Percentiles rank a stretch among this genome's conserved stretches.
These are phyloP conservation scores for Nematocida parisii DNA, from an alignment of 371 early-diverging fungal genomes.

Conservation along the genomic window DNA sequence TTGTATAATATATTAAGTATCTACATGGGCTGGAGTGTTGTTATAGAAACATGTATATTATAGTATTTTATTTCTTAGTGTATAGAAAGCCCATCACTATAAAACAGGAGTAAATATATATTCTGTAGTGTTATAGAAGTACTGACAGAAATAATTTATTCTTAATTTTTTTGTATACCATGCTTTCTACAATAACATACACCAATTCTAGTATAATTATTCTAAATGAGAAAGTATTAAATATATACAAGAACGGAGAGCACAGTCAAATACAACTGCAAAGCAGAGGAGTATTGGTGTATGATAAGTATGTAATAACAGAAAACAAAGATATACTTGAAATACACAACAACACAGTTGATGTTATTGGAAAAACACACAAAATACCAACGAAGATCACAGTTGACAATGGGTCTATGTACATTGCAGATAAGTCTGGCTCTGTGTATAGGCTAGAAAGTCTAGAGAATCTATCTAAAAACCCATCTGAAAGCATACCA, in stretches of 20 bases:
- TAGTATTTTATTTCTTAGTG: no score
- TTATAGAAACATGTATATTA: no score
- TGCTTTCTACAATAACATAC: slow-evolving; percentile 17
- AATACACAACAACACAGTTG: background rate
- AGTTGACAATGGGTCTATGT: background rate
- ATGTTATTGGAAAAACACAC: background rate
- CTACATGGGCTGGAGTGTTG: no score
- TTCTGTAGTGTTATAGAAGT: no score
- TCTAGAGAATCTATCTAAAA: no score
- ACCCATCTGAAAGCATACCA: background rate
- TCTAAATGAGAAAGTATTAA: slow-evolving; percentile 3
- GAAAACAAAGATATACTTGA: slow-evolving; percentile 23
- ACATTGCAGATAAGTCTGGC: slow-evolving; percentile 39
- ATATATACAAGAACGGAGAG: slow-evolving; percentile 10
- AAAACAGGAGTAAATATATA: no score
- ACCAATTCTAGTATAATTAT: background rate
- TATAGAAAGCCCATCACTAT: no score
- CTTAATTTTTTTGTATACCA: slow-evolving; percentile 19
- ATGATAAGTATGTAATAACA: slow-evolving; percentile 12
- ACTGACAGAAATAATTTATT: background rate
- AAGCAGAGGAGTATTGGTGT: background rate
- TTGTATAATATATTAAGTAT: no score
- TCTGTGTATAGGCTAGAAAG: slow-evolving; percentile 25
- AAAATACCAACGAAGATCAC: slow-evolving; percentile 4
- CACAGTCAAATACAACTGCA: background rate